Conservation (phyloP, 352 stramenopile species). For the Pythium vanterpoolii region DNA sequence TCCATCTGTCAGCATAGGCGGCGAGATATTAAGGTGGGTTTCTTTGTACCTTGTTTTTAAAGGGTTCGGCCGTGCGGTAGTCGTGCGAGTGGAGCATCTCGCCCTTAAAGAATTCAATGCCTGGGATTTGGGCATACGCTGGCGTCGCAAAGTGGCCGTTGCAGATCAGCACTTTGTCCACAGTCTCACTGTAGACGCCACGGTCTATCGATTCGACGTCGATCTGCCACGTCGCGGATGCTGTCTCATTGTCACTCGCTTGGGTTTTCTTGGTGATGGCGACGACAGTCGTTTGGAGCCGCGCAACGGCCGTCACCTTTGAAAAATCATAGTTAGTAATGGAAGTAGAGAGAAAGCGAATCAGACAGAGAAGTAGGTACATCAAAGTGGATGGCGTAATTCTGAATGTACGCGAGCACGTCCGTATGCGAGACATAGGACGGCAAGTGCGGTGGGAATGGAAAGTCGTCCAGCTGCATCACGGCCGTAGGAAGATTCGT, state of each 20-base stretch:
- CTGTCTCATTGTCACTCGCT: neutral
- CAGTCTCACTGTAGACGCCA: constrained; percentile 50
- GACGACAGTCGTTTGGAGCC: constrained; percentile 49
- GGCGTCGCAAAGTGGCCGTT: constrained; percentile 77
- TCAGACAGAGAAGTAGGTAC: constrained; percentile 2
- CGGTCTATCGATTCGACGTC: constrained; percentile 32
- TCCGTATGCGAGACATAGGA: constrained; percentile 63
- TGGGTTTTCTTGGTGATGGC: constrained; percentile 35
- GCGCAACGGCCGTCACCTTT: constrained; percentile 42
- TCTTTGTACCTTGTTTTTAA: constrained; percentile 24
- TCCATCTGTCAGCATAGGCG: neutral
- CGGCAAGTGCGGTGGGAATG: constrained; percentile 46
- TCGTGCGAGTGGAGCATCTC: constrained; percentile 30
- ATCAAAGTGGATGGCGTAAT: constrained; percentile 52
- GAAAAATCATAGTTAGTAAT: neutral
- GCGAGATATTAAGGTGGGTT: neutral
- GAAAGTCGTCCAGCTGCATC: constrained; percentile 74
- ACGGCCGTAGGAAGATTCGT: constrained; percentile 78
- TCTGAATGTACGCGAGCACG: constrained; percentile 68
- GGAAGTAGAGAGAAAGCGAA: neutral
- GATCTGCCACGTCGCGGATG: constrained; percentile 32
- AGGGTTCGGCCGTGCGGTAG: constrained; percentile 25
- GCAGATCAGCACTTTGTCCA: constrained; percentile 77
- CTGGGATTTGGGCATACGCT: constrained; percentile 40
- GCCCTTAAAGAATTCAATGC: constrained; percentile 45